phyloP scores from a whole-genome alignment of 225 moss, liverwort and hornwort genomes.

The Pseudoscleropodium purum region DNA sequence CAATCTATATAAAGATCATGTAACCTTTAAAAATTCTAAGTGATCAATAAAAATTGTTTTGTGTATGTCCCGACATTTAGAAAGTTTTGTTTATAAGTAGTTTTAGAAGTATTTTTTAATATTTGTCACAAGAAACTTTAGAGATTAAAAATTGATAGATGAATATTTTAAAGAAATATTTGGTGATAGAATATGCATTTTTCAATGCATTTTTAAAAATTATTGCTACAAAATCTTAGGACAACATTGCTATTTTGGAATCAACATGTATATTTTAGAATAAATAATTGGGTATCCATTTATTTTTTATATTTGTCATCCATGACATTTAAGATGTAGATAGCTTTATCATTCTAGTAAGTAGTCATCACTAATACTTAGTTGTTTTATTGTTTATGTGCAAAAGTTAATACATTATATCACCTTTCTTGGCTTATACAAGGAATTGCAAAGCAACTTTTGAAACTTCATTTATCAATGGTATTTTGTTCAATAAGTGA shows the following conservation, averaged over 20 bases:
- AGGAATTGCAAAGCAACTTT: fast-evolving
- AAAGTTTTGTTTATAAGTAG: no score
- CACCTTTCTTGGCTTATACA: neutral
- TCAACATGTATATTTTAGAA: neutral
- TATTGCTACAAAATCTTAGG: neutral
- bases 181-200: neutral
- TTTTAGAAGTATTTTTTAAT: neutral
- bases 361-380: neutral
- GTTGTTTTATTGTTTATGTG: neutral
- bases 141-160: no score
- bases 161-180: neutral
- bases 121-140: neutral
- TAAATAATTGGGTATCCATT: neutral
- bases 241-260: neutral
- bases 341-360: neutral
- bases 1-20: no score
- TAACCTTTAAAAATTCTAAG: no score
- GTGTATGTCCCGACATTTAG: no score
- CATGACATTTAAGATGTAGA: neutral
- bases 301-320: no score
- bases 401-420: no score
- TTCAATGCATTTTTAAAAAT: neutral
- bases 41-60: no score
- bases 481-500: fast-evolving
- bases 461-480: neutral